Conservation (phyloP, 2,329 filamentous ascomycete genomes). For the Botrytis fragariae region DNA sequence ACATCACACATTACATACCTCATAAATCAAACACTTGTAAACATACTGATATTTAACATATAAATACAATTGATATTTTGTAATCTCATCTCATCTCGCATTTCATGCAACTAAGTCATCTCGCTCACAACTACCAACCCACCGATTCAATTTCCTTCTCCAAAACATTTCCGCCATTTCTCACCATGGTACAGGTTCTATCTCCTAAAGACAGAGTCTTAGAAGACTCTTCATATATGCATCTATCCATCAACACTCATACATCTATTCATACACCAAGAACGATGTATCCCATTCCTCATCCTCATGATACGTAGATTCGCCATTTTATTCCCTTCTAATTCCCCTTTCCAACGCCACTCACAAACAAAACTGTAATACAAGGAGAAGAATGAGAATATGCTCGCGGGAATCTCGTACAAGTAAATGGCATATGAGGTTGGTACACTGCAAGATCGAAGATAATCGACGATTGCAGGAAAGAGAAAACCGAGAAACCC, state of each 20-base stretch:
- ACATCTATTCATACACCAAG: background rate
- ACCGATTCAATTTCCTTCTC: background rate
- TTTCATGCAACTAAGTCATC: background rate
- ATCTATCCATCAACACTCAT: background rate
- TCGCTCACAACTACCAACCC: background rate
- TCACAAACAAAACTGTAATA: background rate
- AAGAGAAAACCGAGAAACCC: background rate
- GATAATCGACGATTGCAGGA: background rate
- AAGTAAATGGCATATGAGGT: background rate
- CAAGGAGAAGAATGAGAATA: background rate
- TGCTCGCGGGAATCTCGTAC: background rate
- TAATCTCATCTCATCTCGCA: background rate
- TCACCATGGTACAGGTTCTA: background rate
- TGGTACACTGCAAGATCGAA: constrained; percentile 7
- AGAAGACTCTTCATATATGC: background rate
- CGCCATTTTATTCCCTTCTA: constrained; percentile 15
- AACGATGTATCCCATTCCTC: constrained; percentile 2
- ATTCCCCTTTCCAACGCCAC: background rate
- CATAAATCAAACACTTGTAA: background rate
- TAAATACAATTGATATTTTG: background rate
- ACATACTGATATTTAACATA: background rate
- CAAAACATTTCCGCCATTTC: background rate
- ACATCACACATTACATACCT: background rate
- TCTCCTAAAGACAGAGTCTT: background rate
- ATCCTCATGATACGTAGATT: constrained; percentile 9